These are phyloP conservation scores for Lepidium africanum DNA, from an alignment of 345 rosid species.

Conservation along the genomic window DNA sequence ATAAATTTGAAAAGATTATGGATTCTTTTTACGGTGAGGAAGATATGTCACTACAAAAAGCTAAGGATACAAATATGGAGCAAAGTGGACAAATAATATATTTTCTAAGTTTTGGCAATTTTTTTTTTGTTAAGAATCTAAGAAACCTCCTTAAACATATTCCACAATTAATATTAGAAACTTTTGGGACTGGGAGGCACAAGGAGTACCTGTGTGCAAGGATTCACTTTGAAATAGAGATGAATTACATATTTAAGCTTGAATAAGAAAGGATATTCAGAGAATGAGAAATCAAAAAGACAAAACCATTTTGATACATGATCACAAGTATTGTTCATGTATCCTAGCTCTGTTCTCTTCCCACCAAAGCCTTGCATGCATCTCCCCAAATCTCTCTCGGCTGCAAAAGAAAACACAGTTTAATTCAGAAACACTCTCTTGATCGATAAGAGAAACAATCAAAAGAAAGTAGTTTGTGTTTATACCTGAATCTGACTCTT, in stretches of 20 bases:
- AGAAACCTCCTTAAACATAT: neutral
- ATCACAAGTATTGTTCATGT: constrained; percentile 81
- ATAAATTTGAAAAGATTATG: too few species aligned
- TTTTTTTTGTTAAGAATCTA: neutral
- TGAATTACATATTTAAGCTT: neutral
- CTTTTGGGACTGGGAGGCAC: constrained; percentile 3
- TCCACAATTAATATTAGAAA: constrained; percentile 4
- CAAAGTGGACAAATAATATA: neutral
- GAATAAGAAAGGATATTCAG: constrained; percentile 3
- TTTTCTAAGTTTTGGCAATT: neutral
- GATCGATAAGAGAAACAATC: neutral
- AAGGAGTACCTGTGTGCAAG: constrained; percentile 6
- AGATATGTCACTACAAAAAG: too few species aligned
- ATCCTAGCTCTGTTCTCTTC: constrained; percentile 95
- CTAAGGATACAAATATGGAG: neutral
- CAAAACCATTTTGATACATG: constrained; percentile 9
- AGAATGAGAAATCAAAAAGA: constrained; percentile 5
- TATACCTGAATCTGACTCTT: constrained; percentile 94
- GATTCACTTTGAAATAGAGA: neutral
- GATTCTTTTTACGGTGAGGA: too few species aligned
- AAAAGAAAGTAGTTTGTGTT: neutral
- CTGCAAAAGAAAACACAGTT: constrained; percentile 17
- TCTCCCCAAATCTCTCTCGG: constrained; percentile 93
- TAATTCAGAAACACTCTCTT: neutral
- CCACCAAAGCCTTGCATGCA: constrained; percentile 99